phyloP scores from a whole-genome alignment of 2,329 filamentous ascomycete species.

The Sordariomycetes sp. region DNA sequence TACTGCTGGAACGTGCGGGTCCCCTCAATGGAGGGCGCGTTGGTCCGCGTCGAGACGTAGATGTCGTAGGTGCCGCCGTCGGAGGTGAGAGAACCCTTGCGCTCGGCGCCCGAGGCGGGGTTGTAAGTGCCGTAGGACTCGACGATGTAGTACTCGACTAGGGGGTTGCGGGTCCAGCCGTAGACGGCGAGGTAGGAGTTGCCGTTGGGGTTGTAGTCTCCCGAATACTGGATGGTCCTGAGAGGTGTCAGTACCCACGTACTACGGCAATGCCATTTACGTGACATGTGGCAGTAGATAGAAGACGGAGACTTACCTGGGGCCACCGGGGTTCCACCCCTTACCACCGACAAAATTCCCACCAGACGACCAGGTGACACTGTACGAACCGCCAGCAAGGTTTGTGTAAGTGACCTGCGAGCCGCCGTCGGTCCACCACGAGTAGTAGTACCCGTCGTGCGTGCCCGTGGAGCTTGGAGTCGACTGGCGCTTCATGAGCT shows the following conservation, averaged over 20 bases:
- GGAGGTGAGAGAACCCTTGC: conserved; percentile 19
- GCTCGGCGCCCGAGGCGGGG: conserved; percentile 17
- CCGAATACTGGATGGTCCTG: conserved; percentile 15
- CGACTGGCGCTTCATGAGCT: conserved; percentile 3
- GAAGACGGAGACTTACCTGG: conserved; percentile 21
- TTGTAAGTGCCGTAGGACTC: conserved; percentile 23
- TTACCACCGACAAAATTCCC: conserved; percentile 45
- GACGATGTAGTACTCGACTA: conserved; percentile 24
- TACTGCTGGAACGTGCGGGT: conserved; percentile 37
- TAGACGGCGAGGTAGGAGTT: conserved; percentile 23
- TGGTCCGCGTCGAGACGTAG: conserved; percentile 19
- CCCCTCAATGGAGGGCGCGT: conserved; percentile 32
- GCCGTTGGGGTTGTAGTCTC: conserved; percentile 16
- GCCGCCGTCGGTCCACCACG: conserved; percentile 32
- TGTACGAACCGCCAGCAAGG: conserved; percentile 26
- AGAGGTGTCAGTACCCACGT: neutral
- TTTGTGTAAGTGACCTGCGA: conserved; percentile 30
- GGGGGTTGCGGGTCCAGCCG: conserved; percentile 21
- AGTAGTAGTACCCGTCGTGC: conserved; percentile 31
- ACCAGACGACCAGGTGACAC: conserved; percentile 25
- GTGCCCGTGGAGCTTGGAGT: conserved; percentile 21
- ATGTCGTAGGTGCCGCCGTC: conserved; percentile 25
- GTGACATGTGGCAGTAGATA: too few relatives aligned
- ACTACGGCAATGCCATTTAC: neutral
- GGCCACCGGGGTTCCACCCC: conserved; percentile 39